Evolutionary conservation across 139 green algal genomes (phyloP).

Genomic region (Axilococcus clingmanii): DNA sequence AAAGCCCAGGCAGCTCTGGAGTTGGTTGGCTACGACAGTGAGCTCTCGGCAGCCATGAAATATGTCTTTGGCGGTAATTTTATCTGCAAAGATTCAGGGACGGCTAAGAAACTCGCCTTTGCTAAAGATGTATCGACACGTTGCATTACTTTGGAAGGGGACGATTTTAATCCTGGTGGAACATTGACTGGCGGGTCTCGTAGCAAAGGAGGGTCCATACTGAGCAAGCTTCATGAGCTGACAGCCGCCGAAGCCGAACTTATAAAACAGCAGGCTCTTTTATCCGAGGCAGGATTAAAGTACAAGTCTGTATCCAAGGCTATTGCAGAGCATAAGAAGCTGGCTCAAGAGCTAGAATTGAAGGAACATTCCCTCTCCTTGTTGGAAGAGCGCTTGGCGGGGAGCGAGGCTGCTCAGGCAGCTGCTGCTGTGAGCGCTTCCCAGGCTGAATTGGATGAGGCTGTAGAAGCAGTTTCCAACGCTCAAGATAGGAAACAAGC

Average conservation of each 20-base stretch:
- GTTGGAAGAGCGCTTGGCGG: slow-evolving; percentile 49
- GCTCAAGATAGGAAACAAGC: slow-evolving; percentile 49
- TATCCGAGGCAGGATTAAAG: slow-evolving; percentile 22
- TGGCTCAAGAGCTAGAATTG: slow-evolving; percentile 64
- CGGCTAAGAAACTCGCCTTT: slow-evolving; percentile 88
- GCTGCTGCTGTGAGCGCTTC: slow-evolving; percentile 38
- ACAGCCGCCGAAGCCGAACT: slow-evolving; percentile 45
- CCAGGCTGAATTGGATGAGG: slow-evolving; percentile 44
- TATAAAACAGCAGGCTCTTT: slow-evolving; percentile 8
- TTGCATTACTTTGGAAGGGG: slow-evolving; percentile 93
- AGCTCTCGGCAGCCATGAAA: slow-evolving; percentile 76
- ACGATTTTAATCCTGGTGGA: slow-evolving; percentile 90
- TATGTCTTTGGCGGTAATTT: slow-evolving; percentile 91
- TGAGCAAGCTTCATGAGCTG: slow-evolving; percentile 56
- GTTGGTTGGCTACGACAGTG: slow-evolving; percentile 61
- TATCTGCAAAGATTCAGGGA: slow-evolving; percentile 84
- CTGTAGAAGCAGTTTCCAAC: slow-evolving; percentile 24
- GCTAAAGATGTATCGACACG: slow-evolving; percentile 65
- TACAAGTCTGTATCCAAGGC: slow-evolving; percentile 30
- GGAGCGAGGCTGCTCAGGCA: slow-evolving; percentile 61
- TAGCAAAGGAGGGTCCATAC: slow-evolving; percentile 12
- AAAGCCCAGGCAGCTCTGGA: slow-evolving; percentile 61
- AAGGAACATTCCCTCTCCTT: slow-evolving; percentile 58
- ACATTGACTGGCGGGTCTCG: slow-evolving; percentile 74
- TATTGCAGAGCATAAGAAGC: slow-evolving; percentile 46